phyloP scores from a whole-genome alignment of 1,139 yeast genomes.

The Diutina mesorugosa region DNA sequence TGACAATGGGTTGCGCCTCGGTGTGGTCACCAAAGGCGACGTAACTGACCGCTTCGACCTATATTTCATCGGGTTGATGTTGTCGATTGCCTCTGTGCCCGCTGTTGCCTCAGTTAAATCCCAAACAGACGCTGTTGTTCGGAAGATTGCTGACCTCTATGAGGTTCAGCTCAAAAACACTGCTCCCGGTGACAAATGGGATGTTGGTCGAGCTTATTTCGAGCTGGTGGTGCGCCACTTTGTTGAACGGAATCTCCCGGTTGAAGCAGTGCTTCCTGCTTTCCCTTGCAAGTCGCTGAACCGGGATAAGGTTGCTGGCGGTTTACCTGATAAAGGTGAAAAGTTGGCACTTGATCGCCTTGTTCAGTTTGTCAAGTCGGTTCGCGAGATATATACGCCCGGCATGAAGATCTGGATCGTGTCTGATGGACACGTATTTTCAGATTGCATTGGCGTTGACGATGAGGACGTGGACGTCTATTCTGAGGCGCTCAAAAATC shows the following conservation, averaged over 20 bases:
- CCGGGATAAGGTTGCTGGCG: conserved; percentile 35
- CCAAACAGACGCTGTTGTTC: not conserved
- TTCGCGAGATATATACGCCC: conserved; percentile 34
- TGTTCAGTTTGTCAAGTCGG: conserved; percentile 17
- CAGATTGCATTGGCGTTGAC: conserved; percentile 47
- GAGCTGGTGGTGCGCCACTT: conserved; percentile 29
- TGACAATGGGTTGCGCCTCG: not conserved
- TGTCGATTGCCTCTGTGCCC: not conserved
- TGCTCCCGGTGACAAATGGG: conserved; percentile 36
- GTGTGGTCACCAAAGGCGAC: not conserved
- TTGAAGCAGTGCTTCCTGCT: conserved; percentile 51
- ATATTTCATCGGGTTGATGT: not conserved
- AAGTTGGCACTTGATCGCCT: conserved; percentile 22
- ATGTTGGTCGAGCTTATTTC: conserved; percentile 29
- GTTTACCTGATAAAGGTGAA: conserved; percentile 37
- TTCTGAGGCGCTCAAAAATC: conserved; percentile 26
- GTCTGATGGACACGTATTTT: conserved; percentile 54
- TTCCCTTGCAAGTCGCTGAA: conserved; percentile 56
- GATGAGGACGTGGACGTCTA: conserved; percentile 39
- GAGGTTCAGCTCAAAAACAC: conserved; percentile 34
- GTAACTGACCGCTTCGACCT: not conserved
- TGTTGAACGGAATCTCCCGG: conserved; percentile 29
- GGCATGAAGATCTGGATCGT: conserved; percentile 45
- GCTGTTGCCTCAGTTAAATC: too few species aligned
- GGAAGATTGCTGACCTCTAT: conserved; percentile 17